phyloP scores from a whole-genome alignment of 345 rosid species.

The Arabidopsis suecica region DNA sequence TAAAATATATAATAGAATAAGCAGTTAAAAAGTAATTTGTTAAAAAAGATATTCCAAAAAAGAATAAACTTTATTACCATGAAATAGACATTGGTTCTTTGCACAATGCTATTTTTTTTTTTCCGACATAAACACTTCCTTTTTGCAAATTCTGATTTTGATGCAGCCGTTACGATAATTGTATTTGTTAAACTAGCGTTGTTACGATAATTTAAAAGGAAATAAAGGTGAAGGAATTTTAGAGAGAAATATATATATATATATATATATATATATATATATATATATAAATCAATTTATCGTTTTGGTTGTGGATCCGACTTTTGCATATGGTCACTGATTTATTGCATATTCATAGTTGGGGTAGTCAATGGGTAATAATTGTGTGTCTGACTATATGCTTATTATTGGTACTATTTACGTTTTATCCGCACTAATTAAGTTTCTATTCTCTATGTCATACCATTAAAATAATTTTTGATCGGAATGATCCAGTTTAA shows the following conservation, averaged over 20 bases:
- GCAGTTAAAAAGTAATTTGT: slow-evolving; percentile 1
- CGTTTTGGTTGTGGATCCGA: slow-evolving; percentile 22
- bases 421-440: slow-evolving; percentile 16
- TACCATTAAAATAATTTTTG: slow-evolving; percentile 17
- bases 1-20: slow-evolving; percentile 24
- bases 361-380: slow-evolving; percentile 48
- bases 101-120: not conserved
- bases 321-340: slow-evolving; percentile 37
- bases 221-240: not conserved
- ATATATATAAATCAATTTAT: not conserved
- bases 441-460: slow-evolving; percentile 15
- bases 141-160: not conserved
- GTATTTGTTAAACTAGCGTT: not conserved
- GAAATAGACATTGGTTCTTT: slow-evolving; percentile 5
- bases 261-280: not conserved
- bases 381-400: slow-evolving; percentile 30
- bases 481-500: not conserved
- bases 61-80: slow-evolving; percentile 22
- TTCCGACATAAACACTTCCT: not conserved
- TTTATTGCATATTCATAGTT: slow-evolving; percentile 37
- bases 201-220: not conserved
- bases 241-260: not conserved
- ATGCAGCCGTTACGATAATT: not conserved
- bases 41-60: slow-evolving; percentile 17
- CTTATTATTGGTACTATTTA: slow-evolving; percentile 28